Conservation (phyloP, 805 yeast genomes). For the Danielia reshetovae region DNA sequence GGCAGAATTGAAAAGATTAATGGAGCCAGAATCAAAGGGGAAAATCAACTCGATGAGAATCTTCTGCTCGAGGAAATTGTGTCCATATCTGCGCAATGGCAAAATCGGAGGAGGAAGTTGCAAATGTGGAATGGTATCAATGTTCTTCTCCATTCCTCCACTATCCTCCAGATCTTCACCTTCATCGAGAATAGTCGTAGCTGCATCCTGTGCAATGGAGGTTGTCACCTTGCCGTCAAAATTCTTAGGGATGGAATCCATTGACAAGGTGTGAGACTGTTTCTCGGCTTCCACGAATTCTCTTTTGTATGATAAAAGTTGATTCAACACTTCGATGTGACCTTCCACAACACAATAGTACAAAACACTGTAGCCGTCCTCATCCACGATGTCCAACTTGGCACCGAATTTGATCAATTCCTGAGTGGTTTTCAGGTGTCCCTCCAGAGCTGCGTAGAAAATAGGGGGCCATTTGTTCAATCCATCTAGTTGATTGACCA, state of each 20-base stretch:
- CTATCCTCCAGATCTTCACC: constrained; percentile 38
- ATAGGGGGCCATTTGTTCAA: constrained; percentile 93
- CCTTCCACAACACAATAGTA: constrained; percentile 96
- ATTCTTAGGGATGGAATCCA: not conserved
- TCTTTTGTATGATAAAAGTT: constrained; percentile 45
- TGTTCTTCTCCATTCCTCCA: constrained; percentile 31
- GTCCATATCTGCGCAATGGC: constrained; percentile 92
- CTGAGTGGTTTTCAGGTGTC: constrained; percentile 66
- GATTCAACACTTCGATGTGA: constrained; percentile 74
- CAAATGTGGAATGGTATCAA: constrained; percentile 83
- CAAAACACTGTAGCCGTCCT: constrained; percentile 72
- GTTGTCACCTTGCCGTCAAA: not conserved
- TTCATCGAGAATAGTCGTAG: constrained; percentile 26
- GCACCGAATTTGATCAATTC: constrained; percentile 75
- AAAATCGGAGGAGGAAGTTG: constrained; percentile 94
- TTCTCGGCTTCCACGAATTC: constrained; percentile 3
- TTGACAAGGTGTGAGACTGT: not conserved
- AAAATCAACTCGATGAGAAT: constrained; percentile 77
- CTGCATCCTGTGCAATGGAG: constrained; percentile 3
- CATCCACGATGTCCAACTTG: constrained; percentile 62
- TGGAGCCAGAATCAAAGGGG: constrained; percentile 44
- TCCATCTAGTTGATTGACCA: constrained; percentile 75
- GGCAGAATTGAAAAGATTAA: constrained; percentile 41
- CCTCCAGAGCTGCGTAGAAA: constrained; percentile 85
- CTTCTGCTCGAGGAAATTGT: constrained; percentile 87